These are phyloP conservation scores for Boletus pseudopeckii DNA, from an alignment of 768 basidiomycete species.

Conservation along the genomic window DNA sequence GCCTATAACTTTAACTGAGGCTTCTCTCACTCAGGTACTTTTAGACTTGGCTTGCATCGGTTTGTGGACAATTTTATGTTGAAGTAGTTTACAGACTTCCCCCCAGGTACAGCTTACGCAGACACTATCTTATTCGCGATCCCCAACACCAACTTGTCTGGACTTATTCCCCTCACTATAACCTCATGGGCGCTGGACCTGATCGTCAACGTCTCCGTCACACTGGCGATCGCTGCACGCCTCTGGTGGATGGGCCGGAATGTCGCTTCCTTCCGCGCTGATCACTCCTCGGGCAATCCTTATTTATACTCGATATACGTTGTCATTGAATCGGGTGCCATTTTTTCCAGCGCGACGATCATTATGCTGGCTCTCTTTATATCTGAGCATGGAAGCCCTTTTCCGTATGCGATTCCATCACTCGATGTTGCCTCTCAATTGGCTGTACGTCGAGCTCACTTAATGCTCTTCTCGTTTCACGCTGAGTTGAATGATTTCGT, in stretches of 20 bases:
- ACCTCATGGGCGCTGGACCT: conserved; percentile 21
- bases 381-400: conserved; percentile 3
- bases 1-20: not conserved
- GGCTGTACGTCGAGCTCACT: conserved; percentile 8
- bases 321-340: conserved; percentile 18
- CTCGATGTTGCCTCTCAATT: conserved; percentile 19
- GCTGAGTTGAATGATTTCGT: not conserved
- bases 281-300: conserved; percentile 3
- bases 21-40: conserved; percentile 12
- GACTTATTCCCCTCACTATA: conserved; percentile 8
- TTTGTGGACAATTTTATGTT: not conserved
- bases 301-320: conserved; percentile 17
- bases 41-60: conserved; percentile 19
- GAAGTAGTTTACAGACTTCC: not conserved
- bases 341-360: conserved; percentile 18
- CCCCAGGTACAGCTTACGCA: conserved; percentile 8
- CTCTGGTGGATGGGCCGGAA: conserved; percentile 20
- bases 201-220: conserved; percentile 18
- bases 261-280: conserved; percentile 1
- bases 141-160: conserved; percentile 3
- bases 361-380: conserved; percentile 15
- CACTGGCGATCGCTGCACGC: conserved; percentile 19
- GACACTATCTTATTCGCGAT: conserved; percentile 10
- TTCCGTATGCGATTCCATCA: conserved; percentile 11
- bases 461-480: not conserved